Conservation (phyloP, 495 filamentous ascomycete genomes). For the Cercophora scortea region DNA sequence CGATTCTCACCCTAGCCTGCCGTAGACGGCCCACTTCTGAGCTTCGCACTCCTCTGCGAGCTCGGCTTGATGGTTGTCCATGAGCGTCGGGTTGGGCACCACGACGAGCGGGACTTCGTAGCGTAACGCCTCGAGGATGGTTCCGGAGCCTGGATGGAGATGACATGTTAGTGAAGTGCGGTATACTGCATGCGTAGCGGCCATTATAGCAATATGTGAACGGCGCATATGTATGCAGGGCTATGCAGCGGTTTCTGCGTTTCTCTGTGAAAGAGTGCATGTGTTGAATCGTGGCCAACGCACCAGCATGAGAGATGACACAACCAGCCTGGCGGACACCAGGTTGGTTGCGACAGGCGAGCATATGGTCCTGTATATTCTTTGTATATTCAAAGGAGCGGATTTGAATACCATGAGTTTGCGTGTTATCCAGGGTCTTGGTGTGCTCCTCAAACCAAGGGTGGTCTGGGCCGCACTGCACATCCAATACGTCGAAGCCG, state of each 20-base stretch:
- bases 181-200: too few relatives aligned
- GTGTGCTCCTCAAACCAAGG: conserved; percentile 19
- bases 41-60: conserved; percentile 64
- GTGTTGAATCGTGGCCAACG: conserved; percentile 10
- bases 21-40: conserved; percentile 63
- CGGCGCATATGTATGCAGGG: too few relatives aligned
- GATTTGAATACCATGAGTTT: conserved; percentile 36
- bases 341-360: conserved; percentile 20
- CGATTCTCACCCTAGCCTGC: conserved; percentile 50
- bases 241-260: too few relatives aligned
- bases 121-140: conserved; percentile 75
- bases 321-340: conserved; percentile 42
- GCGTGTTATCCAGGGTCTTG: background rate
- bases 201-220: too few relatives aligned
- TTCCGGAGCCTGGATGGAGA: conserved; percentile 61
- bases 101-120: conserved; percentile 62
- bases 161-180: background rate
- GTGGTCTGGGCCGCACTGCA: conserved; percentile 67
- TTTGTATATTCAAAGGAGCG: conserved; percentile 58
- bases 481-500: conserved; percentile 55
- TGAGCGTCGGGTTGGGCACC: conserved; percentile 73
- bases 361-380: conserved; percentile 48
- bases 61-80: conserved; percentile 90
- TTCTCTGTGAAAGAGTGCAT: background rate
- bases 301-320: conserved; percentile 89